Evolutionary conservation across 164 flowering plant genomes (phyloP).

Genomic region (Tetracentron sinense): DNA sequence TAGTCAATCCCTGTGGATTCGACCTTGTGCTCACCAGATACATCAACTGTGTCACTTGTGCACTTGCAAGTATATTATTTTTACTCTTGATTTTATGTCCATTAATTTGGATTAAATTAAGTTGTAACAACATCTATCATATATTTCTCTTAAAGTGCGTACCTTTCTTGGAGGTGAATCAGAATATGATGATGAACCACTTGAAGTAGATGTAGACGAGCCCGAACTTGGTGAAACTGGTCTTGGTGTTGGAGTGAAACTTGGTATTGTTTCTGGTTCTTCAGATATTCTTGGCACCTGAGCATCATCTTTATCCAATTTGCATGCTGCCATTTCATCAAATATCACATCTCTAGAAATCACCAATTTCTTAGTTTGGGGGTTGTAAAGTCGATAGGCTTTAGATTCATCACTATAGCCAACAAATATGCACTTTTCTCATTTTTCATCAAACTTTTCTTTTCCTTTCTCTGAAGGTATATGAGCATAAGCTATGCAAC

Average conservation of each 20-base stretch:
- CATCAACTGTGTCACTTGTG: too few relatives aligned
- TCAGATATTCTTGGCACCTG: neutral
- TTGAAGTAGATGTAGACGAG: too few relatives aligned
- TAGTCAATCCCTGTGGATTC: too few relatives aligned
- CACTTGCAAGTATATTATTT: too few relatives aligned
- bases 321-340: constrained; percentile 2
- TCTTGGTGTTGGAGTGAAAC: neutral
- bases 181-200: neutral
- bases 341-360: constrained; percentile 9
- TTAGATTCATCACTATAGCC: constrained; percentile 9
- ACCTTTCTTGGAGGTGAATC: neutral
- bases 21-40: too few relatives aligned
- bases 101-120: too few relatives aligned
- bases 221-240: neutral
- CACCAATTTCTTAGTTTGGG: neutral
- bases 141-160: neutral
- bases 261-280: neutral
- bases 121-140: too few relatives aligned
- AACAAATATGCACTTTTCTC: constrained; percentile 7
- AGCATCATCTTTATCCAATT: neutral
- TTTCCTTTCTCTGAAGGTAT: neutral
- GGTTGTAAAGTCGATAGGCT: neutral
- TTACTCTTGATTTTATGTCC: too few relatives aligned
- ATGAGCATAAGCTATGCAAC: constrained; percentile 10
- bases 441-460: constrained; percentile 10